Evolutionary conservation across 1,284 basidiomycete species (phyloP), one percentile per base, ranked within the genome.

Genomic region (Cutaneotrichosporon sp.): DNA sequence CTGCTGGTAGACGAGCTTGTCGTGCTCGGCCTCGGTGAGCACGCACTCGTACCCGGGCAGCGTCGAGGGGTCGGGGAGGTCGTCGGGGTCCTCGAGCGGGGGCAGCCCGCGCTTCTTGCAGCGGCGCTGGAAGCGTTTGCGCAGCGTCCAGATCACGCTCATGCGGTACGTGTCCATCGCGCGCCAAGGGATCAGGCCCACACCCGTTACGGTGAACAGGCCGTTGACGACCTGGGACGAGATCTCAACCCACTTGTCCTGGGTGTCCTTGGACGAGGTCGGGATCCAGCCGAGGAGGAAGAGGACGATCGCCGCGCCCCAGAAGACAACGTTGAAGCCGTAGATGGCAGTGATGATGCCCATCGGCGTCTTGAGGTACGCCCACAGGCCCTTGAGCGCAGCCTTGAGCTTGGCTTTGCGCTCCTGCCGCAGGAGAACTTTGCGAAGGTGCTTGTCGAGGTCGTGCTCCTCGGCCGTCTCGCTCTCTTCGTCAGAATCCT

Each of bases 271-370:
- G 49, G 65, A 68, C 2, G 66, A 58, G 1, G 72, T 72, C n/a
- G 68, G 67, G 29, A 80, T 78, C 78, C 79, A 80, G 5, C 71
- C 72, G 5, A 72, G 34, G 47, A 92, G 80, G 78, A 92, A 91
- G 45, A 92, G 72, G 0, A 92, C 89, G 66, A 93, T 88, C 5
- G 88, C 90, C 68, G 93, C 91, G 0, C 91, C 91, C 80, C 93
- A 94, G 45, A 94, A 87, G 3, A 85, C 89, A 1, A 87, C 85
- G 34, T 86, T 74, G 72, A 93, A 90, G 0, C 91, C 91, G 76
- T 93, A 94, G 18, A 93, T 85, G 5, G 85, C 89, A 0, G 86
- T 85, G 49, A 91, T 79, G 27, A 72, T 86, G 72, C 90, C 91
- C 67, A 82, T 77, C 1, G 82, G 82, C 47, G 91, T 94, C 80